A percentile compares a stretch with the other conserved stretches of the same genome.
Evolutionary conservation across 345 rosid species (phyloP).

Genomic region (Arabis alpina): DNA sequence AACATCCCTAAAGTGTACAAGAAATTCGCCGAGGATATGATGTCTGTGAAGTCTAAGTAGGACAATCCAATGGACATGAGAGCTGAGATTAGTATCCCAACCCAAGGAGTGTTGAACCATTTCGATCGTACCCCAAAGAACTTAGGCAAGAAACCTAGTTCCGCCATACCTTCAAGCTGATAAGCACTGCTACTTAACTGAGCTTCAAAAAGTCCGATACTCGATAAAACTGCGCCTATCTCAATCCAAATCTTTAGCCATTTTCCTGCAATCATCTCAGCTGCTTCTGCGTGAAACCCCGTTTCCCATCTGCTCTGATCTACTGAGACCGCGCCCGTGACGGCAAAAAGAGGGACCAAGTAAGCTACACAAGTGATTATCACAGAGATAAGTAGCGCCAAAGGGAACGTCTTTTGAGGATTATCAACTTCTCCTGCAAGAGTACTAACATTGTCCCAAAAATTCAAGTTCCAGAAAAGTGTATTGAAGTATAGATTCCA

Average conservation of each 20-base stretch:
- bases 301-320: constrained; percentile 67
- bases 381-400: constrained; percentile 66
- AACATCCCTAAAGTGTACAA: constrained; percentile 79
- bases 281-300: constrained; percentile 78
- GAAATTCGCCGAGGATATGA: constrained; percentile 69
- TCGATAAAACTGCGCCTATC: constrained; percentile 71
- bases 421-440: constrained; percentile 79
- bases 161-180: constrained; percentile 83
- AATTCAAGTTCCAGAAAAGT: constrained; percentile 91
- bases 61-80: constrained; percentile 58
- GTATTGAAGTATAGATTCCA: constrained; percentile 90
- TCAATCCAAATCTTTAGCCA: constrained; percentile 84
- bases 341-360: constrained; percentile 78
- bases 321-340: constrained; percentile 65
- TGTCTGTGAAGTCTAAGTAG: constrained; percentile 57
- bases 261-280: constrained; percentile 71
- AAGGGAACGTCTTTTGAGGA: constrained; percentile 72
- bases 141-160: constrained; percentile 62
- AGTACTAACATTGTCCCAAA: constrained; percentile 92
- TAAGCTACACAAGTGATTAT: constrained; percentile 82
- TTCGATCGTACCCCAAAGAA: constrained; percentile 57
- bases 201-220: constrained; percentile 79
- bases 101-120: constrained; percentile 81
- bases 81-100: constrained; percentile 63
- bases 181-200: constrained; percentile 77